Base-by-base conservation (phyloP, 2,329 filamentous ascomycete species). In the Stachybotrys elegans region DNA sequence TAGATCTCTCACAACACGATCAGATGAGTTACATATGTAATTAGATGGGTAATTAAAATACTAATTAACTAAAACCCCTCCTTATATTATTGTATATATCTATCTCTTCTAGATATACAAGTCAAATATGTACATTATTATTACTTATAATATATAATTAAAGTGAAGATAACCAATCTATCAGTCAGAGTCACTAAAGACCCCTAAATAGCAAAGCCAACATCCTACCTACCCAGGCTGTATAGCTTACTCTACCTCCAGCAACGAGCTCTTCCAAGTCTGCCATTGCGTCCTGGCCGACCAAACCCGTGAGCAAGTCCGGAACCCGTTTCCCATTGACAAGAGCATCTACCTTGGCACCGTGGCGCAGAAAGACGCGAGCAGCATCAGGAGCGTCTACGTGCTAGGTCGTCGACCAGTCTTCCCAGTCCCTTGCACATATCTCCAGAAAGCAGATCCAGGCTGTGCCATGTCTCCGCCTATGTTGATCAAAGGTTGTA, bases 61-160 rank as follows among this genome's bases (percentile, higher is more conserved):
- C 19, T 23, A 35, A 16, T 20, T 34, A 31, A 38, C 22, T 13
- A 38, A 19, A 13, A 22, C 32, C 16, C 19, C 29, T 45, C 22
- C 31, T 39, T 29, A 41, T 41, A 36, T 42, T 37, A 40, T 35
- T 29, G 8, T 29, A 9, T 9, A 29, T 29, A 29, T 29, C 14
- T 29, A 29, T 29, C 14, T 29, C 14, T 14, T 9, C 14, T 29
- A 9, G 25, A 29, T 29, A 29, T 9, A 29, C 14, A 29, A 29
- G 14, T 29, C 14, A 9, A 9, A 29, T 29, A 29, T 29, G 8
- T 29, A 29, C 8, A 29, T 29, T 29, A 29, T 29, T 9, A 9
- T 29, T 29, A 29, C 14, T 29, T 29, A 29, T 29, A 29, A 29
- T 29, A 9, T 29, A 29, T 8, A 29, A 9, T 29, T 29, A n/a